Conservation (phyloP, 441 rosid species). For the Euphorbia schlechtendalii region DNA sequence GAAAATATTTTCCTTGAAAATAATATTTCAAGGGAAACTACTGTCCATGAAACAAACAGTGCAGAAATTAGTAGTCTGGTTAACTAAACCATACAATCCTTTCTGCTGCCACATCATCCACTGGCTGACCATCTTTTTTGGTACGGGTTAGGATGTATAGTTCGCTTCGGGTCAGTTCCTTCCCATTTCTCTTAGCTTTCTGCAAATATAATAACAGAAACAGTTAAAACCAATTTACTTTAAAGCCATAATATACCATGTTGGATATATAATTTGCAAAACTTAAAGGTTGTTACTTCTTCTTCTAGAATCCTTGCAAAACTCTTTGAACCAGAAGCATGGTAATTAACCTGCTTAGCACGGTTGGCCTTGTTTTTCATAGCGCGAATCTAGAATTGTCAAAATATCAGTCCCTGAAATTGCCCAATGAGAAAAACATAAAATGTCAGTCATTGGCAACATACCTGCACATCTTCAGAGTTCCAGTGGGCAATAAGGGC, state of each 20-base stretch:
- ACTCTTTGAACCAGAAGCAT: slow-evolving; percentile 35
- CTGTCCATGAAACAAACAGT: background rate
- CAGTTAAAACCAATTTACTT: background rate
- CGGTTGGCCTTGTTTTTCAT: slow-evolving; percentile 36
- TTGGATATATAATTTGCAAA: slow-evolving; percentile 11
- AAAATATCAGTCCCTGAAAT: slow-evolving; percentile 9
- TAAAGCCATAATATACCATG: background rate
- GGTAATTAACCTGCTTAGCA: slow-evolving; percentile 19
- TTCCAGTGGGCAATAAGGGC: slow-evolving; percentile 35
- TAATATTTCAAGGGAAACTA: background rate
- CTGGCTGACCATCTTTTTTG: slow-evolving; percentile 37
- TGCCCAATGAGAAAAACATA: background rate
- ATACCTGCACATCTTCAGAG: slow-evolving; percentile 32
- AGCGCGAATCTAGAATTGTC: slow-evolving; percentile 26
- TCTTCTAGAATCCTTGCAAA: slow-evolving; percentile 39
- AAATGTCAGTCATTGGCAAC: slow-evolving; percentile 6
- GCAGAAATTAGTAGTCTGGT: background rate
- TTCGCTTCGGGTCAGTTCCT: slow-evolving; percentile 35
- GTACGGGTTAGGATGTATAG: slow-evolving; percentile 37
- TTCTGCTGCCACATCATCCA: slow-evolving; percentile 28
- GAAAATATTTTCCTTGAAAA: background rate
- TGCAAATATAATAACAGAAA: slow-evolving; percentile 13
- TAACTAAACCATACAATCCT: slow-evolving; percentile 25
- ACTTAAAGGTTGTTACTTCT: slow-evolving; percentile 26
- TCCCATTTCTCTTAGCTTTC: slow-evolving; percentile 34